Percentiles rank a stretch among this genome's conserved stretches.
These are phyloP conservation scores for Metahyphopichia silvanorum DNA, from an alignment of 805 yeast genomes.

Conservation along the genomic window DNA sequence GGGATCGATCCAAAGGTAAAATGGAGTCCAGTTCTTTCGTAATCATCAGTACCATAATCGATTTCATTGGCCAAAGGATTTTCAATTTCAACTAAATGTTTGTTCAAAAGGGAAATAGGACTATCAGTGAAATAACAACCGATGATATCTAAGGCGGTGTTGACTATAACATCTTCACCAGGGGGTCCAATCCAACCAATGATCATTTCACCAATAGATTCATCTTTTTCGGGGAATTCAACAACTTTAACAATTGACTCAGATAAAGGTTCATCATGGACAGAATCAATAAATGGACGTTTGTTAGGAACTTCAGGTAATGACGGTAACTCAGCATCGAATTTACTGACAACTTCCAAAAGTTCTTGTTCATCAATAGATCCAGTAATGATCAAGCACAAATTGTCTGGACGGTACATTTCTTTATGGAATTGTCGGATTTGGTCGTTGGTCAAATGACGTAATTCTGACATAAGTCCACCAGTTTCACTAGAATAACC, in stretches of 20 bases:
- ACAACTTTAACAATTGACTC: slow-evolving; percentile 46
- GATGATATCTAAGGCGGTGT: slow-evolving; percentile 69
- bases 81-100: slow-evolving; percentile 71
- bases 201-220: slow-evolving; percentile 70
- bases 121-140: slow-evolving; percentile 74
- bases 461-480: slow-evolving; percentile 74
- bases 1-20: slow-evolving; percentile 73
- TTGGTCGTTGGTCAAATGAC: slow-evolving; percentile 67
- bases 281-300: slow-evolving; percentile 81
- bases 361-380: slow-evolving; percentile 75
- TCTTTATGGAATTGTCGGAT: slow-evolving; percentile 72
- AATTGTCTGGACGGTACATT: slow-evolving; percentile 77
- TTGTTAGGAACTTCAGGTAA: slow-evolving; percentile 32
- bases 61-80: slow-evolving; percentile 77
- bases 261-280: slow-evolving; percentile 39
- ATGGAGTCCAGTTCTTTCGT: slow-evolving; percentile 55
- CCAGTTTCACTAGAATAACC: slow-evolving; percentile 96
- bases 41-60: slow-evolving; percentile 73
- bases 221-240: slow-evolving; percentile 88
- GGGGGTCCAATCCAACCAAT: slow-evolving; percentile 84
- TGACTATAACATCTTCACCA: slow-evolving; percentile 46
- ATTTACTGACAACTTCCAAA: slow-evolving; percentile 51
- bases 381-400: slow-evolving; percentile 83
- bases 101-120: slow-evolving; percentile 72
- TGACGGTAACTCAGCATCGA: slow-evolving; percentile 56